Base-by-base conservation (phyloP, 495 filamentous ascomycete species). In the Evansstolkia leycettana region DNA sequence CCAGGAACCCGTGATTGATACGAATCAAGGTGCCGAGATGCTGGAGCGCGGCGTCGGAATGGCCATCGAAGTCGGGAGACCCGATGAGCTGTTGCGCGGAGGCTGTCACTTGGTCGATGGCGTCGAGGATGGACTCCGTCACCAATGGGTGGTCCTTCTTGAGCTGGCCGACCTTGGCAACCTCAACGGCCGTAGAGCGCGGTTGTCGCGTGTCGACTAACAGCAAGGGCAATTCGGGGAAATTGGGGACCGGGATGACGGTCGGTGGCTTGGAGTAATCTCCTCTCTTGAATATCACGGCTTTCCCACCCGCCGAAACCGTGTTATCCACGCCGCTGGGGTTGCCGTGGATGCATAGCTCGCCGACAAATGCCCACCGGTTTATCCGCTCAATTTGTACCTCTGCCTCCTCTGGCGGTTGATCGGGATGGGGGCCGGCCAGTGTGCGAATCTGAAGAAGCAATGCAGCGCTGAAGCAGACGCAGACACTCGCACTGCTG, bases 301-400 rank as follows among this genome's bases (percentile, higher is more conserved):
- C 90, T 62, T 89, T 94, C 35, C 90, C 90, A 44, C 84, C 76
- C 8, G 85, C 81, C 28, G 89, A 65, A 33, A 98, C 89, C n/a
- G 90, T 96, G 56, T 98, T 98, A 62, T 98, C 90, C 34, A 98
- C 84, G 0, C 90, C 90, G 7, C 84, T 92, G 3, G 90, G 89
- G 51, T 94, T 94, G 17, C 88, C 88, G 57, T 98, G 90, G 28
- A 94, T 95, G 48, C 84, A 88, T 72, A 95, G 78, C 60, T 98
- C 90, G 17, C 83, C 85, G 1, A 96, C 90, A 52, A 92, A 95
- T 0, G 90, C 89, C 90, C 90, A 98, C 34, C 81, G 75, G 52
- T 98, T 98, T 49, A 98, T 92, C 37, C 88, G 77, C 60, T 96
- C 85, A 14, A 94, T 66, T 50, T 96, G 88, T 25, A 81, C 52